phyloP scores from a whole-genome alignment of 805 yeast genomes.

The Starmera quercuum region DNA sequence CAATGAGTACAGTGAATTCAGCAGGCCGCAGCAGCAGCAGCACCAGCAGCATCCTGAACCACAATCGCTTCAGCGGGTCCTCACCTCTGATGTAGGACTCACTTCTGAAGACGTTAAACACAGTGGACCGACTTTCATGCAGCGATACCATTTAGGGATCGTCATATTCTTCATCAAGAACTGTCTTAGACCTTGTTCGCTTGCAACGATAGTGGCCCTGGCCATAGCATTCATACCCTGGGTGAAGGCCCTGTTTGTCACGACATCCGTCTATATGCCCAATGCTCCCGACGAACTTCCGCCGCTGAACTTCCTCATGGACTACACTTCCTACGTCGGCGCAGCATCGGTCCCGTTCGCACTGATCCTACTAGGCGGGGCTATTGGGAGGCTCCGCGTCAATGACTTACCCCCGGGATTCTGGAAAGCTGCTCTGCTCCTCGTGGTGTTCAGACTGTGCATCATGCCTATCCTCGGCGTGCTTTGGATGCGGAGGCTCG shows the following conservation, averaged over 20 bases:
- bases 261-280: constrained; percentile 39
- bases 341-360: constrained; percentile 86
- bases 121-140: constrained; percentile 6
- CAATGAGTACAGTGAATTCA: constrained; percentile 26
- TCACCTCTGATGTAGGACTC: constrained; percentile 13
- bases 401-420: constrained; percentile 57
- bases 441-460: constrained; percentile 51
- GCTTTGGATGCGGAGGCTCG: constrained; percentile 52
- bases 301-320: constrained; percentile 77
- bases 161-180: constrained; percentile 33
- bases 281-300: constrained; percentile 80
- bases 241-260: constrained; percentile 59
- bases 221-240: constrained; percentile 77
- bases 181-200: constrained; percentile 61
- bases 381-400: constrained; percentile 64
- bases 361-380: constrained; percentile 70
- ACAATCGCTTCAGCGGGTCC: constrained; percentile 4
- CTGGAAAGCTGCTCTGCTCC: constrained; percentile 50
- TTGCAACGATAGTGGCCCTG: constrained; percentile 59
- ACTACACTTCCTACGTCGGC: constrained; percentile 71
- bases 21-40: constrained; percentile 2
- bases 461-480: constrained; percentile 73
- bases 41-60: constrained; percentile 1
- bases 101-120: constrained; percentile 6
- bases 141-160: constrained; percentile 21